A percentile compares a stretch with the other conserved stretches of the same genome.
Evolutionary conservation across 495 filamentous ascomycete genomes (phyloP).

Genomic region (Rostrohypoxylon terebratum): DNA sequence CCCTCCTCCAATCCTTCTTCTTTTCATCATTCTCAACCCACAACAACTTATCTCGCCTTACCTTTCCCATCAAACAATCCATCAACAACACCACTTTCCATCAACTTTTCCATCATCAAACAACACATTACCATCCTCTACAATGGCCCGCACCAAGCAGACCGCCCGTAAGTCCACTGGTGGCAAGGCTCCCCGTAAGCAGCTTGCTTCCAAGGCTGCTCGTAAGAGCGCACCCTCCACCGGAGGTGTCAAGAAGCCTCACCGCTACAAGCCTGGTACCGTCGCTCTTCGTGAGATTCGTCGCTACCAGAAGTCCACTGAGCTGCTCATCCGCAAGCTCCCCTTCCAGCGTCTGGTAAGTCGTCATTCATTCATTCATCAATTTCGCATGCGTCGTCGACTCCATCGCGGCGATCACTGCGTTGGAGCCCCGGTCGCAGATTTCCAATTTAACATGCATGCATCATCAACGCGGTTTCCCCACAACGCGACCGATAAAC

Average conservation of each 20-base stretch:
- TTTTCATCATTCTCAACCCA: constrained; percentile 59
- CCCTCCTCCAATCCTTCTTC: constrained; percentile 54
- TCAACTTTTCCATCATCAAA: constrained; percentile 62
- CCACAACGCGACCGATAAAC: constrained; percentile 22
- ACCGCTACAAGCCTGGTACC: constrained; percentile 99
- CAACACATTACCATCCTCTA: constrained; percentile 58
- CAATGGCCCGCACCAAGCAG: constrained; percentile 99
- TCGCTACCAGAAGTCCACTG: constrained; percentile 99
- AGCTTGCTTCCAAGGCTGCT: constrained; percentile 73
- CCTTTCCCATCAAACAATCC: constrained; percentile 51
- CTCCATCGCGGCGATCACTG: constrained; percentile 7
- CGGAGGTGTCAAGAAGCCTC: constrained; percentile 99
- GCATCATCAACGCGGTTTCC: constrained; percentile 15
- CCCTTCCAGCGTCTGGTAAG: constrained; percentile 98
- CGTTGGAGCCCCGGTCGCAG: neutral
- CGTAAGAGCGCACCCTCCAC: constrained; percentile 69
- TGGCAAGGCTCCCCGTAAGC: constrained; percentile 99
- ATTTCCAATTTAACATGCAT: neutral
- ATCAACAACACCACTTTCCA: constrained; percentile 50
- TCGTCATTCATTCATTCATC: constrained; percentile 16
- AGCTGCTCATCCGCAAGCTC: constrained; percentile 99
- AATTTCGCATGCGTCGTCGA: neutral
- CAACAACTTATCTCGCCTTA: constrained; percentile 50
- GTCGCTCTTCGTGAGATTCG: constrained; percentile 99
- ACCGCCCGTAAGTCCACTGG: constrained; percentile 99